Evolutionary conservation across 352 stramenopile species (phyloP), one percentile per base, ranked within the genome.

Genomic region (Globisporangium echinulatum): DNA sequence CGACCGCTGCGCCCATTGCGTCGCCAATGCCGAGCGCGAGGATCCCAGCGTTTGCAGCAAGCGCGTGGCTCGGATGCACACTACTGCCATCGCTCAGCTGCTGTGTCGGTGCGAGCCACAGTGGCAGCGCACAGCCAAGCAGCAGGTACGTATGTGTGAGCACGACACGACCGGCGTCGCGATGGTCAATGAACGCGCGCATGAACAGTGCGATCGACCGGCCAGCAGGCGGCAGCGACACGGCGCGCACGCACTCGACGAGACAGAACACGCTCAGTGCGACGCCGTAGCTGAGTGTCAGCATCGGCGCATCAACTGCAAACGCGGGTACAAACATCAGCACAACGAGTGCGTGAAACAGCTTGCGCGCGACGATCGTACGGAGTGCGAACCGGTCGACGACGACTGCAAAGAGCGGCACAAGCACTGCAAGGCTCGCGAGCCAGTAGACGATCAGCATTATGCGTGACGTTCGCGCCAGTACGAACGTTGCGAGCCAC

Each of bases 91-190:
- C 10, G 0, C 15, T 14, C 11, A 48, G 8, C 5, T 19, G 59
- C 9, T 59, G 55, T n/a, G 56, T 52, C 11, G 57, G 50, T 5
- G 67, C 62, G 25, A 94, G 66, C 84, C 84, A 94, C 15, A 90
- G 58, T 3, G 84, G 84, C 14, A 94, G 50, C 11, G 84, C 84
- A 59, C 84, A 92, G 2, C 84, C 82, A 0, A 94, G 67, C 2
- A 94, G 71, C 48, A 94, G 52, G 59, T 94, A 94, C 44, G 79
- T 86, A 61, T 92, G 84, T 5, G 79, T 92, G 47, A 94, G 55
- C 36, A 91, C 82, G 25, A 89, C 63, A 40, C 72, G 75, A 8
- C 84, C 84, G 13, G 64, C 77, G 46, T 94, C 84, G 11, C 84
- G 79, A 56, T 82, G 68, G 69, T 94, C 84, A 58, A 94, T 83